A percentile compares a stretch with the other conserved stretches of the same genome.
Conservation (phyloP, 2,329 filamentous ascomycete species). For the Aspergillus fructus region DNA sequence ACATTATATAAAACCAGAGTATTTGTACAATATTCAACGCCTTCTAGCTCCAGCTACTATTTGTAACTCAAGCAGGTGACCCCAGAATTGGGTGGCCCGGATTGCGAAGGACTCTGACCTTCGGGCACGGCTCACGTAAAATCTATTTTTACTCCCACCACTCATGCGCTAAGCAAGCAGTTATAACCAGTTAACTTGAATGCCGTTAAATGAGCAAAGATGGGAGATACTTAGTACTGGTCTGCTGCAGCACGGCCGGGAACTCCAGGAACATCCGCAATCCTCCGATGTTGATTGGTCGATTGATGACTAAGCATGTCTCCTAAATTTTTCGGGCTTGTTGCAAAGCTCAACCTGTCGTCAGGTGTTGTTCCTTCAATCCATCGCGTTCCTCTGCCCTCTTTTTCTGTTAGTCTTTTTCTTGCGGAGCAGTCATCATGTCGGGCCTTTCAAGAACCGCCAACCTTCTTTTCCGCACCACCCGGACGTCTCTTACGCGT, state of each 20-base stretch:
- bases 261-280: slow-evolving; percentile 28
- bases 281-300: slow-evolving; percentile 33
- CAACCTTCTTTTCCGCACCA: slow-evolving; percentile 77
- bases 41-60: background rate
- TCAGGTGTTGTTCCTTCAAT: slow-evolving; percentile 23
- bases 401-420: slow-evolving; percentile 30
- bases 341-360: slow-evolving; percentile 11
- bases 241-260: background rate
- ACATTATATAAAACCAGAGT: slow-evolving; percentile 9
- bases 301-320: slow-evolving; percentile 37
- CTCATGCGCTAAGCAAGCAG: no score
- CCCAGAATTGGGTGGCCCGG: no score
- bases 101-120: background rate
- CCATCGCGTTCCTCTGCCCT: slow-evolving; percentile 29
- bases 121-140: background rate
- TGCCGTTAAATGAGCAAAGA: no score
- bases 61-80: background rate
- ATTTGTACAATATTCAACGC: background rate
- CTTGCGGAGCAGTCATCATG: slow-evolving; percentile 59
- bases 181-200: no score
- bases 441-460: slow-evolving; percentile 75
- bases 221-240: no score
- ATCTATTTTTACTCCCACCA: no score
- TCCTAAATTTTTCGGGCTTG: slow-evolving; percentile 35
- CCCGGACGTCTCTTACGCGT: slow-evolving; percentile 70